These are phyloP conservation scores for Prototheca cutis DNA, from an alignment of 163 green algal genomes.

Conservation along the genomic window DNA sequence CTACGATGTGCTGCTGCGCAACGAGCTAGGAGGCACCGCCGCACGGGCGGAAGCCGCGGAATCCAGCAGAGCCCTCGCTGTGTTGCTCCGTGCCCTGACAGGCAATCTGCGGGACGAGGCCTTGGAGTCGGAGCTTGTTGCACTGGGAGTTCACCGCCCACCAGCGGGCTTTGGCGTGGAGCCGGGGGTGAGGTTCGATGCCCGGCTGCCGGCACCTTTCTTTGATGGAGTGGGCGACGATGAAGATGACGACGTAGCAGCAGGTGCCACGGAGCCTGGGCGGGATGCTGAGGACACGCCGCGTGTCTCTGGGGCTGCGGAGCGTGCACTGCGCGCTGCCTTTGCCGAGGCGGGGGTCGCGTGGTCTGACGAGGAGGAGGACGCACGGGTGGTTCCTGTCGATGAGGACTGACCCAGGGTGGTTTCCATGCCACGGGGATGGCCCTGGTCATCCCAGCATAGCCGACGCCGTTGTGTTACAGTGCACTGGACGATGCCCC, in stretches of 20 bases:
- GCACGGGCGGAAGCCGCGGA: background rate
- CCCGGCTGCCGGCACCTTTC: background rate
- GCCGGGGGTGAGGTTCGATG: background rate
- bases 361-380: background rate
- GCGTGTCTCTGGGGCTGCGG: background rate
- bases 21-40: no score
- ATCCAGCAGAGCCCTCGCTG: background rate
- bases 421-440: no score
- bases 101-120: background rate
- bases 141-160: background rate
- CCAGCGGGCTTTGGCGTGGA: conserved; percentile 1
- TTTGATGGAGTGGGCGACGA: no score
- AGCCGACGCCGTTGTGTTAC: no score
- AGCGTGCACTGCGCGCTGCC: background rate
- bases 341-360: background rate
- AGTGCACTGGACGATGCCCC: no score
- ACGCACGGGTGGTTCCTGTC: no score
- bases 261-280: background rate
- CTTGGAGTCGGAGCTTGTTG: background rate
- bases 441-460: no score
- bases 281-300: background rate
- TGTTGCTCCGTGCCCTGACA: background rate
- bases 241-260: no score
- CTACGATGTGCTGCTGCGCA: conserved; percentile 4
- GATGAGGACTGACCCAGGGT: no score